Evolutionary conservation across 139 green algal genomes (phyloP).

Genomic region (Cymbomonas tetramitiformis): DNA sequence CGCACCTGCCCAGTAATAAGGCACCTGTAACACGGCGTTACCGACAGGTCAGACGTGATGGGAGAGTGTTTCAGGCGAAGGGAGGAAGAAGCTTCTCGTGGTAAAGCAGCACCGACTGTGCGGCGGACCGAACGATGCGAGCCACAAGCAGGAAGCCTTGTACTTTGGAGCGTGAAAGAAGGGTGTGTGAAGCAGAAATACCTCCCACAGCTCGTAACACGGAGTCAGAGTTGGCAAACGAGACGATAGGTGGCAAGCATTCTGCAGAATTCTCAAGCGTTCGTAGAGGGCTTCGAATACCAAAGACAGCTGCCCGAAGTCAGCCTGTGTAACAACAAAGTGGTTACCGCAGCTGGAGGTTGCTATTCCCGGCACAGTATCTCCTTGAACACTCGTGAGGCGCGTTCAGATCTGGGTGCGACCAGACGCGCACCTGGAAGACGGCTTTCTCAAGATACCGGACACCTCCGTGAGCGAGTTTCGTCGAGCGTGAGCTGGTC

Average conservation of each 20-base stretch:
- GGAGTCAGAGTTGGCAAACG: conserved; percentile 82
- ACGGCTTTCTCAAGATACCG: conserved; percentile 82
- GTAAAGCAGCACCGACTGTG: no score
- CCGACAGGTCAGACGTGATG: no score
- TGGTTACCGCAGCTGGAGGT: no score
- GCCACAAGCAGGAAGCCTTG: no score
- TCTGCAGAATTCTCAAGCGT: conserved; percentile 58
- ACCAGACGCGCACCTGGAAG: conserved; percentile 63
- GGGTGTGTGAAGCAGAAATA: no score
- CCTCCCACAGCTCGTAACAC: conserved; percentile 97
- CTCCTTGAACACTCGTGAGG: no score
- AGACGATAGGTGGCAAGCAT: conserved; percentile 60
- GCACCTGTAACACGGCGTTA: no score
- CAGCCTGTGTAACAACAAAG: no score
- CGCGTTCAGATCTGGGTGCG: conserved; percentile 24
- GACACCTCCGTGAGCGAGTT: conserved; percentile 79
- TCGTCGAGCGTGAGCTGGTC: conserved; percentile 84
- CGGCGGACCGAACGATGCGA: no score
- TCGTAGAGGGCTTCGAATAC: conserved; percentile 81
- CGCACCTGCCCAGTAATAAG: conserved; percentile 91
- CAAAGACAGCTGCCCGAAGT: conserved; percentile 60
- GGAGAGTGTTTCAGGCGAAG: no score
- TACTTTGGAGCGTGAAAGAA: no score
- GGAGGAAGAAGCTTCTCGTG: no score
- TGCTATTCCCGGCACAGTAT: background rate